These are phyloP conservation scores for Starmerella sirachaensis DNA, from an alignment of 805 yeast species.

Conservation along the genomic window DNA sequence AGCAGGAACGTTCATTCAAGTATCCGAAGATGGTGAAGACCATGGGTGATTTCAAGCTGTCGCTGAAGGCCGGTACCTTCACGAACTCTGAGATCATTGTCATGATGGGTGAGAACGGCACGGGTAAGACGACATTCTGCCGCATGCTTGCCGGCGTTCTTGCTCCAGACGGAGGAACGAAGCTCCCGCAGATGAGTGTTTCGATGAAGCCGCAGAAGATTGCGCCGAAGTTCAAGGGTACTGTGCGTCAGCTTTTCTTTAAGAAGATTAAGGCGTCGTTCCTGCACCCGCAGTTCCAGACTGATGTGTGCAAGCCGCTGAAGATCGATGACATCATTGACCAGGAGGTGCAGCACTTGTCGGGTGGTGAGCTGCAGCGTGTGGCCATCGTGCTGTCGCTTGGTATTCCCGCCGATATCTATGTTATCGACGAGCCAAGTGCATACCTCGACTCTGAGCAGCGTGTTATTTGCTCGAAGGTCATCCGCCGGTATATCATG, in stretches of 20 bases:
- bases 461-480: conserved; percentile 98
- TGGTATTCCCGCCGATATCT: conserved; percentile 92
- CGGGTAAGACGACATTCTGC: conserved; percentile 98
- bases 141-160: conserved; percentile 87
- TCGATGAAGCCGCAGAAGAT: conserved; percentile 99
- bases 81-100: conserved; percentile 94
- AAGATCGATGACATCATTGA: conserved; percentile 88
- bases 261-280: conserved; percentile 91
- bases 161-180: conserved; percentile 68
- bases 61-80: conserved; percentile 76
- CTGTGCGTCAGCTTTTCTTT: conserved; percentile 93
- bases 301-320: conserved; percentile 94
- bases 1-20: conserved; percentile 62
- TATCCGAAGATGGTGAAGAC: conserved; percentile 83
- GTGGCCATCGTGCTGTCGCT: conserved; percentile 93
- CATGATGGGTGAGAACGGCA: conserved; percentile 99
- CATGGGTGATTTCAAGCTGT: conserved; percentile 88
- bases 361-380: conserved; percentile 99
- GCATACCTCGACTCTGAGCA: conserved; percentile 99
- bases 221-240: conserved; percentile 97
- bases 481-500: conserved; percentile 88
- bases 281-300: conserved; percentile 93
- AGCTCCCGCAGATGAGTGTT: conserved; percentile 78
- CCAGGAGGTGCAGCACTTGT: conserved; percentile 92
- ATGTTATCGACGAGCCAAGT: conserved; percentile 96